Evolutionary conservation across 2,329 filamentous ascomycete species (phyloP), one percentile per base, ranked within the genome.

Genomic region (Neonectria punicea): DNA sequence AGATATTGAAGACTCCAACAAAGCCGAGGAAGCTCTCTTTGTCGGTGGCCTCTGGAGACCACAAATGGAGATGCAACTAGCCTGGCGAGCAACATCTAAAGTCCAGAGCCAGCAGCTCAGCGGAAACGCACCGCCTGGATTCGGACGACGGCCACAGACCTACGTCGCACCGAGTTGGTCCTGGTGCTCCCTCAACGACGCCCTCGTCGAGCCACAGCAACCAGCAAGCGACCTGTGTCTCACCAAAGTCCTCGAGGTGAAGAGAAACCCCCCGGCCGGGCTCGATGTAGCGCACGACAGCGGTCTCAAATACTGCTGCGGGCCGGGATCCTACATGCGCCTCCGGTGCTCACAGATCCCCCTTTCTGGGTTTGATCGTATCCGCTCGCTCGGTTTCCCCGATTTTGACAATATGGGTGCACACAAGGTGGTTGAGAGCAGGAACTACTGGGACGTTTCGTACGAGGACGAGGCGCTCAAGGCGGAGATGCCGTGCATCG

Each of bases 101-200:
- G 30, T 58, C 5, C 39, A 68, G 9, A 25, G 10, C 20, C 43
- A 51, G 3, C 39, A 46, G 18, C 11, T 63, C 0, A 39, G 39
- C 28, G 49, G 58, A 4, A 67, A 34, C 9, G 14, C 58, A 2
- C 25, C 58, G 20, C 25, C 53, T 7, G 50, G 39, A 9, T 47
- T 56, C 16, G 59, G 66, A 1, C 47, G 49, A 18, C 49, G 63
- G 2, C 49, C 58, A 0, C 4, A 47, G 1, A 2, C 57, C 7
- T 61, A 66, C 8, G 2, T 66, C 7, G 55, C 59, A 5, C 67
- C 67, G 1, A 58, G 53, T 0, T 66, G 66, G 66, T 68, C 63
- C 1, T 68, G 66, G 67, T 69, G 49, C 34, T 69, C 67, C 4
- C 4, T 69, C 9, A 63, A 63, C n/a, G 39, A 66, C 18, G n/a